A percentile compares a stretch with the other conserved stretches of the same genome.
Evolutionary conservation across 139 green algal species (phyloP).

Genomic region (Desmodesmus armatus): DNA sequence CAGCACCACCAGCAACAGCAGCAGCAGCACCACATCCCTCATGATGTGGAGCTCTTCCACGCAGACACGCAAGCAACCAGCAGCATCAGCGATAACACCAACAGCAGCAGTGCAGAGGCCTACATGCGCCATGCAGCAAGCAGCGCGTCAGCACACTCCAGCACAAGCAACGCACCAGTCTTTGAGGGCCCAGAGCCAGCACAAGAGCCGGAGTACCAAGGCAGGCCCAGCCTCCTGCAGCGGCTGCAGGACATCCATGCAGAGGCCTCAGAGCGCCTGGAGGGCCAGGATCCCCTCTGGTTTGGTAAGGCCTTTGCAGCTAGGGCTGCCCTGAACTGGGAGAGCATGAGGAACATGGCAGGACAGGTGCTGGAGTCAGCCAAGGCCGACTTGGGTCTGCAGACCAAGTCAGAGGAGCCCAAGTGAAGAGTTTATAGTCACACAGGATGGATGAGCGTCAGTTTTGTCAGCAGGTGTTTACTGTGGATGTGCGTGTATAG

Average conservation of each 20-base stretch:
- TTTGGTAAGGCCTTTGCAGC: slow-evolving; percentile 41
- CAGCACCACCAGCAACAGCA: slow-evolving; percentile 37
- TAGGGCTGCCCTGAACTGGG: slow-evolving; percentile 14
- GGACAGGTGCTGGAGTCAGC: background rate
- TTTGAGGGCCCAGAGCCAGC: too few species aligned
- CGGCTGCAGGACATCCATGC: background rate
- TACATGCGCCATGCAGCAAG: background rate
- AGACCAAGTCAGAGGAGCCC: slow-evolving; percentile 15
- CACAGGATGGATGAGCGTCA: too few species aligned
- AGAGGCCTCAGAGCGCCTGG: background rate
- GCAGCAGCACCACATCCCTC: slow-evolving; percentile 17
- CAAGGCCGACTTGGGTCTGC: slow-evolving; percentile 6
- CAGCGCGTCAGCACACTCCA: background rate
- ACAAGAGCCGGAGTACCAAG: background rate
- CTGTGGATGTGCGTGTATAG: too few species aligned
- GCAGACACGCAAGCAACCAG: background rate
- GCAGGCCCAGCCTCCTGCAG: background rate
- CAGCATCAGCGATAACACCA: background rate
- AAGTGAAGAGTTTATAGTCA: slow-evolving; percentile 11
- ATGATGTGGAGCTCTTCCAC: background rate
- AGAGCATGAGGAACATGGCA: slow-evolving; percentile 21
- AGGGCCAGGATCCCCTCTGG: slow-evolving; percentile 37
- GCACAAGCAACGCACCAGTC: slow-evolving; percentile 2
- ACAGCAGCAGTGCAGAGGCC: background rate
- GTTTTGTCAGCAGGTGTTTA: too few species aligned